Evolutionary conservation across 1,139 yeast genomes (phyloP), one percentile per base, ranked within the genome.

Genomic region (Magnusiomyces paraingens): DNA sequence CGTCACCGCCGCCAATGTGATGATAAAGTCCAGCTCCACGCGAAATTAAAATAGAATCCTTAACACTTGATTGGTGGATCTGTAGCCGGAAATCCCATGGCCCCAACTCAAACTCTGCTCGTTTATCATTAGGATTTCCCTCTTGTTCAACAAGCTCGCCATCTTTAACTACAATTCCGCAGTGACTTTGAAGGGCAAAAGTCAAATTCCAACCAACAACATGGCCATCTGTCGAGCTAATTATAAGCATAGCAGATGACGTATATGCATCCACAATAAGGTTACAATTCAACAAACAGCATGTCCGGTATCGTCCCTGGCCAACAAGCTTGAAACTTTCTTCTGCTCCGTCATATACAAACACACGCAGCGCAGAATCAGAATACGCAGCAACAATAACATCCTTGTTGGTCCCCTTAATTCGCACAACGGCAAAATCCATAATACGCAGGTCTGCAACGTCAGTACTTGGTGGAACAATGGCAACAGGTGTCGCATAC

Each of bases 1-100:
- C 99, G 67, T 93, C 99, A 54, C 99, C 98, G 20, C 96, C 97
- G 1, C 96, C 82, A 3, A 83, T 67, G 14, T 83, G 66, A 53
- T 73, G 74, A 5, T 39, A 53, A 1, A 8, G 32, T 10, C 15
- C 41, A n/a, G 32, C 21, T 8, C 32, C 32, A 5, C 32, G 32
- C 32, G 8, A 26, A 26, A 26, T 8, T 8, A 61, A 12, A 52
- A 57, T 36, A 11, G 82, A 60, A 0, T 84, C 80, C 59, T 89
- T 86, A 53, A 91, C 78, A 44, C 96, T 89, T 39, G 93, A 89
- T 66, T 90, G 96, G 64, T 93, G 98, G 12, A 87, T 71, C 55
- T 73, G 80, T 52, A 82, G 76, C 44, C 77, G 73, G 50, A 78
- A 64, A 2, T 73, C 50, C 10, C 64, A 58, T 18, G 48, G 47